Base-by-base conservation (phyloP, 768 basidiomycete species). In the Cyclocybe cylindracea region DNA sequence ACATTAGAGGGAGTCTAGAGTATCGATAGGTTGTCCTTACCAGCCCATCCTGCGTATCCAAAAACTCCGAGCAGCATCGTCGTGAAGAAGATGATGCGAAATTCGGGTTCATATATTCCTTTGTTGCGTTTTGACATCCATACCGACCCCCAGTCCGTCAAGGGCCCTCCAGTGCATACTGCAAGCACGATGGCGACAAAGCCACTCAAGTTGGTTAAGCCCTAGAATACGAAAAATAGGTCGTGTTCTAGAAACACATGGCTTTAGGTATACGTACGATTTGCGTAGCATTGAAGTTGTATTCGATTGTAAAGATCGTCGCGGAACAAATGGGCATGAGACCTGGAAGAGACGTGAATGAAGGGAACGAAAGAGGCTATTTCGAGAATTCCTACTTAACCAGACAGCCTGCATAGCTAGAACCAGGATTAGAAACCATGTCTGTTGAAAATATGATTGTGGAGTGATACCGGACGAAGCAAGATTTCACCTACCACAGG, bases 21-120 rank as follows among this genome's bases (percentile, higher is more conserved):
- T 10, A 41, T 32, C 14, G 24, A 24, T 24, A 24, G 24, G 10
- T 32, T 34, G 14, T 19, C n/a, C 60, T 51, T 46, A 69, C 67
- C 70, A 51, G 72, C 75, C 76, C 76, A 77, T 42, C 75, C 73
- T 16, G 69, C 67, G 58, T 75, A 78, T 13, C 75, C 77, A 52
- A 75, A 72, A 3, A 76, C 65, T 10, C 74, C 73, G 50, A 75
- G 66, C 10, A 77, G 62, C 74, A 76, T 77, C 10, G 68, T 63
- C 7, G 68, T 40, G 52, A 76, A 65, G 61, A 78, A 75, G 37
- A 73, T 53, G 10, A 78, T 71, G n/a, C 74, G 65, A 57, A 72
- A 77, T 56, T 79, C 77, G 1, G 77, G 76, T 55, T 77, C 78
- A 57, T 76, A 79, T 8, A 76, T 63, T 1, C 78, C 77, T 41